Evolutionary conservation across 768 basidiomycete species (phyloP).

Genomic region (Leccinum incarnatum): DNA sequence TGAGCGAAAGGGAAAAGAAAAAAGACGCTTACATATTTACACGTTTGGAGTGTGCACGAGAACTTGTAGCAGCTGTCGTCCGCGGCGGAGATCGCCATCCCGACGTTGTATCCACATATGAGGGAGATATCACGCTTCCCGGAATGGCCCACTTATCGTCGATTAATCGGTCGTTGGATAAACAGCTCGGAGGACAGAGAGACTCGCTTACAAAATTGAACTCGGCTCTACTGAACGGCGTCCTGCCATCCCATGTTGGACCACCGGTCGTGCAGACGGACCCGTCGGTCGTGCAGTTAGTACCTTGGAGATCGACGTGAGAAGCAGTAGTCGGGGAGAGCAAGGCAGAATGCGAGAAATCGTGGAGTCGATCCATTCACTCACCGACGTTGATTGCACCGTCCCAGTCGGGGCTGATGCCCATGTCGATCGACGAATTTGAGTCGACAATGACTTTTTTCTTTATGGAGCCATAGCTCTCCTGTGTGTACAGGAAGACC

Average conservation of each 20-base stretch:
- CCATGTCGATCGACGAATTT: conserved; percentile 13
- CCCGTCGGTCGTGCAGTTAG: conserved; percentile 15
- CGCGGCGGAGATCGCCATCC: conserved; percentile 19
- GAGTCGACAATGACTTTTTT: conserved; percentile 19
- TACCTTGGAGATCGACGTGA: conserved; percentile 10
- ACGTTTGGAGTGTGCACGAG: conserved; percentile 16
- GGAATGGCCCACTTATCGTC: conserved; percentile 3
- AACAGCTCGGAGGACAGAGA: background rate
- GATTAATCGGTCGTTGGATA: background rate
- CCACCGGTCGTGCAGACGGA: conserved; percentile 20
- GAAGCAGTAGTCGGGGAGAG: background rate
- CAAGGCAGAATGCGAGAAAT: background rate
- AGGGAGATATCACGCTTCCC: conserved; percentile 19
- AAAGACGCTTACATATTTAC: conserved; percentile 14
- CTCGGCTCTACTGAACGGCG: conserved; percentile 18
- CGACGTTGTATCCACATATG: conserved; percentile 24
- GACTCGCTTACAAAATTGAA: conserved; percentile 18
- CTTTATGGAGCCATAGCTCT: conserved; percentile 21
- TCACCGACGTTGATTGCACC: conserved; percentile 22
- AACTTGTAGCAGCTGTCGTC: conserved; percentile 15
- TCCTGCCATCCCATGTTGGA: conserved; percentile 19
- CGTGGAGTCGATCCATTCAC: background rate
- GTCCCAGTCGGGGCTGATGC: conserved; percentile 19
- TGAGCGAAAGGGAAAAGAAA: background rate
- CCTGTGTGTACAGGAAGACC: conserved; percentile 23